These are phyloP conservation scores for Beta lomatogona DNA, from an alignment of 179 eudicot species.

Conservation along the genomic window DNA sequence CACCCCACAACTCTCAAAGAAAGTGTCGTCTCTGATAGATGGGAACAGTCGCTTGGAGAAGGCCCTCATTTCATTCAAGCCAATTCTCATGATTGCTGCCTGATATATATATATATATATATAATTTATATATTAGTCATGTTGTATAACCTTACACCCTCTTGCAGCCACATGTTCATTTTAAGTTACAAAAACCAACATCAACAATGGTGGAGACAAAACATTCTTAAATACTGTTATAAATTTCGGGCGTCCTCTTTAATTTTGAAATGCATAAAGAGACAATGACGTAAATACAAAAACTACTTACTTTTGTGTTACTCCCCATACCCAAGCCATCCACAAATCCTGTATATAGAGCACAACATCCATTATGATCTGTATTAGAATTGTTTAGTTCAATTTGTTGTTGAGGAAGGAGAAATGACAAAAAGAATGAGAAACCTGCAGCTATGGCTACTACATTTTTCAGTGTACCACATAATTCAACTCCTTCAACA, in stretches of 20 bases:
- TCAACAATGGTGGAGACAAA: neutral
- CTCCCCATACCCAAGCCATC: constrained; percentile 96
- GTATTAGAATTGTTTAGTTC: neutral
- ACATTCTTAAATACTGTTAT: neutral
- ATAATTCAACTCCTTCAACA: constrained; percentile 96
- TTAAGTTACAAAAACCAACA: neutral
- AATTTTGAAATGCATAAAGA: neutral
- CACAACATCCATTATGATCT: neutral
- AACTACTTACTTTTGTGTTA: constrained; percentile 71
- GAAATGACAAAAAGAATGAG: neutral
- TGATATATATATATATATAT: constrained; percentile 23
- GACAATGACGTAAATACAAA: constrained; percentile 12
- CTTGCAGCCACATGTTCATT: neutral
- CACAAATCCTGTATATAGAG: constrained; percentile 67
- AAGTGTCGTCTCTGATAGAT: constrained; percentile 79
- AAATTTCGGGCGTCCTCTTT: neutral
- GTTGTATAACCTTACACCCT: neutral
- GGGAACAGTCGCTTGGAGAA: constrained; percentile 85
- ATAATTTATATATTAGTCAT: neutral
- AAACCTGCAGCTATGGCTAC: constrained; percentile 96
- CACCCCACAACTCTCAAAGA: constrained; percentile 98
- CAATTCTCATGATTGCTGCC: constrained; percentile 99
- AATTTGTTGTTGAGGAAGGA: too few species aligned
- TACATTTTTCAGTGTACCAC: constrained; percentile 93
- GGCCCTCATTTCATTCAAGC: constrained; percentile 95